Base-by-base conservation (phyloP, 495 filamentous ascomycete genomes). In the Penicillium cataractarum region DNA sequence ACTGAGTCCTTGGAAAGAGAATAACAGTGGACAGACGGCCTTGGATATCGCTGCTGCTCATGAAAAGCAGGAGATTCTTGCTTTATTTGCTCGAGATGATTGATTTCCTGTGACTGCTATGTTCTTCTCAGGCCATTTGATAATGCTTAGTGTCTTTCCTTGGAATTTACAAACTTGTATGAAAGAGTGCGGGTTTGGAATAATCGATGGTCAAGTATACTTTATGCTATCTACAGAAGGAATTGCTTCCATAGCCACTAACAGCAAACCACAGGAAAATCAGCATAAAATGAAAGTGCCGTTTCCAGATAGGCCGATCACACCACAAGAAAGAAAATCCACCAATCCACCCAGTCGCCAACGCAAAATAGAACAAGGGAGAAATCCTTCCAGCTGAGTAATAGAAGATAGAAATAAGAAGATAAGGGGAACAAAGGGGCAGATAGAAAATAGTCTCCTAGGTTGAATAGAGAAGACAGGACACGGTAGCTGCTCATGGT, bases 401-500 rank as follows among this genome's bases (percentile, higher is more conserved):
- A 35, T 57, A 31, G 24, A 63, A 51, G 26, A 48, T 40, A 53
- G 9, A 68, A 21, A 64, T 33, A 53, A 5, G 65, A 21, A 64
- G 8, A 27, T 4, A 27, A 21, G 51, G 56, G 22, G 6, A 48
- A 9, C n/a, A 52, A 24, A 50, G 21, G 13, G n/a, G 57, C n/a
- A 19, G 40, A 49, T 55, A 57, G 42, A 9, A 8, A 40, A 32
- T 37, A 46, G 17, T 17, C 35, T 44, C 35, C 50, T 58, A 61
- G 42, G 26, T 58, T 50, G 55, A 65, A 62, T 39, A 58, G 55
- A 15, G 19, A 29, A 37, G 33, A 26, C 1, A 21, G 40, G 10
- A 9, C n/a, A 40, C 21, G 2, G 27, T 19, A 52, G 12, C 31
- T 21, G 55, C 60, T 73, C 62, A 82, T 35, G 84, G 89, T 40